A percentile compares a stretch with the other conserved stretches of the same genome.
These are phyloP conservation scores for Dactylorhiza incarnata DNA, from an alignment of 106 monocot species.

Conservation along the genomic window DNA sequence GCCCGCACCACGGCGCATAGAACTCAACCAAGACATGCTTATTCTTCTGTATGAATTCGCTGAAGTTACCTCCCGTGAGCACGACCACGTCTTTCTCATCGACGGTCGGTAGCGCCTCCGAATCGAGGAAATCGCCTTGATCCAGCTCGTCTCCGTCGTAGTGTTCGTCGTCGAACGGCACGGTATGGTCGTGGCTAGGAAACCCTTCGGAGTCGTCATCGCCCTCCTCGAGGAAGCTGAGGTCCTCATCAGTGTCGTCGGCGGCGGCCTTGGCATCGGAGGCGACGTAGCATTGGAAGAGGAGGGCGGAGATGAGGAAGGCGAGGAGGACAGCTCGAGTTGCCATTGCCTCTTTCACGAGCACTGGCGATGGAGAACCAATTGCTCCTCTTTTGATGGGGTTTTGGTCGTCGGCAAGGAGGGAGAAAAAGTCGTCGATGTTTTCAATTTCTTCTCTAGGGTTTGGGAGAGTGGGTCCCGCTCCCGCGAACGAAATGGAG, in stretches of 20 bases:
- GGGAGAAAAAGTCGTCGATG: too few species aligned
- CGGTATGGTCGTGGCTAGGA: background rate
- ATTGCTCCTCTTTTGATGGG: background rate
- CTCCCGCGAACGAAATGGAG: too few species aligned
- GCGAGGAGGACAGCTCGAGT: conserved; percentile 32
- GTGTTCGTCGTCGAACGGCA: background rate
- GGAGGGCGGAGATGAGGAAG: conserved; percentile 12
- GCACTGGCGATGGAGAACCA: background rate
- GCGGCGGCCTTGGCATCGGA: conserved; percentile 5
- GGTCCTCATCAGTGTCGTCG: conserved; percentile 46
- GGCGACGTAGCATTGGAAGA: conserved; percentile 9
- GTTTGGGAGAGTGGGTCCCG: too few species aligned
- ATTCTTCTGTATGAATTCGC: conserved; percentile 38
- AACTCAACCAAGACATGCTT: conserved; percentile 93
- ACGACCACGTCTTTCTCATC: conserved; percentile 90
- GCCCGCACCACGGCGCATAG: conserved; percentile 98
- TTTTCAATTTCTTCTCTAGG: too few species aligned
- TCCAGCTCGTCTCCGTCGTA: conserved; percentile 22
- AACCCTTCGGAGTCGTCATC: background rate
- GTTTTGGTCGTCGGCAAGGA: background rate
- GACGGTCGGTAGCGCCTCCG: conserved; percentile 13
- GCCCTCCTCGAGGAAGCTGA: conserved; percentile 67
- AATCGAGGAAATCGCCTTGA: conserved; percentile 20
- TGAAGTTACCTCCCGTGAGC: conserved; percentile 67
- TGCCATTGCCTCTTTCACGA: conserved; percentile 18